These are phyloP conservation scores for Aspergillus sclerotiicarbonarius DNA, from an alignment of 495 filamentous ascomycete species.

Conservation along the genomic window DNA sequence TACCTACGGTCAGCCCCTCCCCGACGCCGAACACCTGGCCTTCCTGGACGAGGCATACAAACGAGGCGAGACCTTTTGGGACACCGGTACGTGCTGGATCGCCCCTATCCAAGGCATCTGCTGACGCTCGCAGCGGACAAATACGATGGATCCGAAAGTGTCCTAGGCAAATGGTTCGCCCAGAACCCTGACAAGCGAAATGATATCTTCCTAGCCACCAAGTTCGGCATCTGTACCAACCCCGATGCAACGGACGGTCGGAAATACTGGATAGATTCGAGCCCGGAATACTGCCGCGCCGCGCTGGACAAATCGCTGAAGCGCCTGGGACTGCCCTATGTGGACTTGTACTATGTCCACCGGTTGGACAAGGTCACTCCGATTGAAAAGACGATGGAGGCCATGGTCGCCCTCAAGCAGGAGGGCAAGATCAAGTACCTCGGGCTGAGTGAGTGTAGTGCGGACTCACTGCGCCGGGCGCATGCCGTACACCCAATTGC, in stretches of 20 bases:
- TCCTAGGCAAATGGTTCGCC: slow-evolving; percentile 58
- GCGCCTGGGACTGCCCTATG: slow-evolving; percentile 47
- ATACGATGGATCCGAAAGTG: slow-evolving; percentile 39
- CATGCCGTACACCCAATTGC: slow-evolving; percentile 57
- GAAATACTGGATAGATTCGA: slow-evolving; percentile 34
- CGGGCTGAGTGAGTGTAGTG: slow-evolving; percentile 57
- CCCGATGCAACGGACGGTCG: slow-evolving; percentile 10
- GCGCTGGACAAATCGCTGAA: slow-evolving; percentile 52
- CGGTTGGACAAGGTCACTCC: slow-evolving; percentile 44
- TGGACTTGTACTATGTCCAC: slow-evolving; percentile 65
- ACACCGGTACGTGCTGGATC: slow-evolving; percentile 32
- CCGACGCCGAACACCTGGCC: slow-evolving; percentile 37
- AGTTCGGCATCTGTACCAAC: slow-evolving; percentile 47
- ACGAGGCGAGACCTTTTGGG: slow-evolving; percentile 59
- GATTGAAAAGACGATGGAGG: slow-evolving; percentile 61
- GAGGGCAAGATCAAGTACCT: slow-evolving; percentile 60
- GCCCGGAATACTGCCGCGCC: slow-evolving; percentile 51
- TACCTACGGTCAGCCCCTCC: slow-evolving; percentile 40
- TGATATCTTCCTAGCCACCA: slow-evolving; percentile 58
- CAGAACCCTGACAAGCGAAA: slow-evolving; percentile 50
- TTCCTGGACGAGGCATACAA: slow-evolving; percentile 50
- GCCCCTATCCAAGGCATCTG: slow-evolving; percentile 3
- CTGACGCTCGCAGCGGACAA: slow-evolving; percentile 39
- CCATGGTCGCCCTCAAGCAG: slow-evolving; percentile 48
- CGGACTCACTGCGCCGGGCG: slow-evolving; percentile 60